Evolutionary conservation across 75 land plant genomes (phyloP).

Genomic region (Selaginella moellendorffii): DNA sequence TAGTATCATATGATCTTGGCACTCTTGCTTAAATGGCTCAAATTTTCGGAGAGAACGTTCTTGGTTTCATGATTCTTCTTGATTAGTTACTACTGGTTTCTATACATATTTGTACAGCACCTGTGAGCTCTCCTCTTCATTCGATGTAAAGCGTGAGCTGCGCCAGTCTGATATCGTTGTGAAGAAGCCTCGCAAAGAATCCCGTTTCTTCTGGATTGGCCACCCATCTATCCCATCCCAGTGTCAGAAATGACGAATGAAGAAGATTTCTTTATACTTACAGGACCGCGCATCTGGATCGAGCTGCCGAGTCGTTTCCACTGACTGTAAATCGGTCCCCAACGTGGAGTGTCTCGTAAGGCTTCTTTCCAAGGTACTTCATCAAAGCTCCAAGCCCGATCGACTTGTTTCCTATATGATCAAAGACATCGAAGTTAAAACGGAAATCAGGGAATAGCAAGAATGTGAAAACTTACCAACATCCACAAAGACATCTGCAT

Average conservation of each 20-base stretch:
- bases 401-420: slow-evolving; percentile 29
- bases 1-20: no score
- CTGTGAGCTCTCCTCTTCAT: background rate
- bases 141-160: slow-evolving; percentile 28
- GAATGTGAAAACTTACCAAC: background rate
- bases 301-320: slow-evolving; percentile 39
- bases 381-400: slow-evolving; percentile 36
- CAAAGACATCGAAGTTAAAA: background rate
- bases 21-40: no score
- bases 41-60: no score
- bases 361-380: slow-evolving; percentile 26
- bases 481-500: slow-evolving; percentile 28
- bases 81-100: background rate
- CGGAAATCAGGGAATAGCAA: background rate
- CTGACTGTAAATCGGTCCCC: slow-evolving; percentile 40
- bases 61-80: no score
- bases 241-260: no score
- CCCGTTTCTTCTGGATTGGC: slow-evolving; percentile 39
- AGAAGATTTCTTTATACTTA: slow-evolving; percentile 8
- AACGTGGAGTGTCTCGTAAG: slow-evolving; percentile 32
- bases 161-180: slow-evolving; percentile 26
- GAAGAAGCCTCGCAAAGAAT: slow-evolving; percentile 26
- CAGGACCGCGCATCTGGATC: slow-evolving; percentile 39
- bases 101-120: background rate
- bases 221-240: slow-evolving; percentile 29